Evolutionary conservation across 495 filamentous ascomycete species (phyloP), one percentile per base, ranked within the genome.

Genomic region (Lepraria neglecta): DNA sequence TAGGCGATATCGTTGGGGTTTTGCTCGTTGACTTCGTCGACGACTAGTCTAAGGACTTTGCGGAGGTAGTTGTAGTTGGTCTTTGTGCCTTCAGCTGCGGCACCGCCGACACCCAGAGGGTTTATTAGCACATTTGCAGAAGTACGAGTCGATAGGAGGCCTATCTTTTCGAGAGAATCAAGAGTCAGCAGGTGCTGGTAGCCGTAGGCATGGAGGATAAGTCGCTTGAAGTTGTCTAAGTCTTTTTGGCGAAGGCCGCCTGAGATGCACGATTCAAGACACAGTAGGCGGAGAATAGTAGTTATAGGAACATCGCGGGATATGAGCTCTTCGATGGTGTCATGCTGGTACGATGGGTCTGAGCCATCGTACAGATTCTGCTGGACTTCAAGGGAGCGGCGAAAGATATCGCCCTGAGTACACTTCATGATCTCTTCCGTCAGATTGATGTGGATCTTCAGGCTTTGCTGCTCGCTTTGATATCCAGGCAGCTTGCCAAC

Each of bases 1-100:
- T 97, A 99, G 11, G 95, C 89, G 63, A 97, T 89, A 63, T 99
- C 95, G 66, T 92, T 86, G 10, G 95, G 95, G n/a, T 96, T 90
- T 50, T 92, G 85, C 71, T 97, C 95, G 69, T 95, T 92, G 60
- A 97, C 92, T 71, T 99, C 95, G 71, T 97, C 92, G 57, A 96
- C 87, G 64, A 97, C 92, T 53, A 99, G 82, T 28, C 87, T 83
- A 30, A 99, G 84, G 63, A 84, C 82, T 70, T 90, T 91, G 38
- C 95, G 87, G 14, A 97, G 77, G 69, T 89, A 88, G 28, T 82
- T 84, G 77, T 97, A 98, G 69, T 96, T 96, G 3, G 94, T 98
- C 72, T 90, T 92, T 12, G 77, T 74, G 58, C 78, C 77, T 47
- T 69, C 67, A 48, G 77, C 73, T 17, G 77, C 78, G 40, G 84